Evolutionary conservation across 2,329 filamentous ascomycete genomes (phyloP).

Genomic region (Neonectria hederae): DNA sequence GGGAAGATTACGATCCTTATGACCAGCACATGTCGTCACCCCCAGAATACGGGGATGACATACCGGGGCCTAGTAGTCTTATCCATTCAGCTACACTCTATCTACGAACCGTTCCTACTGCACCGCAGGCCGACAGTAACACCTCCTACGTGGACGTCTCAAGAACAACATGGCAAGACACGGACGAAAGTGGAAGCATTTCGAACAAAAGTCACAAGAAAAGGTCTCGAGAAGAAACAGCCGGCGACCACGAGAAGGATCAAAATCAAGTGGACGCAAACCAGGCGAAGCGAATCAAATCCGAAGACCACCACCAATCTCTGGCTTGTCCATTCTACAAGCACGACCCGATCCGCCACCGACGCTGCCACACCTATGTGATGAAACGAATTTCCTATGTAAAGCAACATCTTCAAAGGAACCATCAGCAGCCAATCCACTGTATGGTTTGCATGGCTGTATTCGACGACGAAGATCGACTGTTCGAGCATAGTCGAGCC

Average conservation of each 20-base stretch:
- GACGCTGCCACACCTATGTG: conserved; percentile 4
- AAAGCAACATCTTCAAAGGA: conserved; percentile 14
- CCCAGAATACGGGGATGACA: not conserved
- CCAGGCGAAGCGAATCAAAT: conserved; percentile 6
- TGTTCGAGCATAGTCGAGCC: conserved; percentile 13
- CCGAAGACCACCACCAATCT: not conserved
- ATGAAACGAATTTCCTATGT: conserved; percentile 14
- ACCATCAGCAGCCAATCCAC: conserved; percentile 15
- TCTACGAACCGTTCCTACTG: not conserved
- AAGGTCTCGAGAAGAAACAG: not conserved
- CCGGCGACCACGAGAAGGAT: not conserved
- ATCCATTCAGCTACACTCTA: not conserved
- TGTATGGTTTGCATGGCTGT: conserved; percentile 9
- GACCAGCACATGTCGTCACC: not conserved
- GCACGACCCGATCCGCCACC: conserved; percentile 9
- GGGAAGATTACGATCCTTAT: not conserved
- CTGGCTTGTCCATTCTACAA: conserved; percentile 23
- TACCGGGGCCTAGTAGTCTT: not conserved
- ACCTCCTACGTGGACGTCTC: not conserved
- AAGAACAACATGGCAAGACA: not conserved
- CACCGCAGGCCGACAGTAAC: not conserved
- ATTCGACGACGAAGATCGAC: conserved; percentile 2
- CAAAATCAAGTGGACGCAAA: not conserved
- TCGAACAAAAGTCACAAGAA: conserved; percentile 3
- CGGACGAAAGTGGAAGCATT: not conserved